Evolutionary conservation across 306 rosid genomes (phyloP).

Genomic region (Lupinus albus): DNA sequence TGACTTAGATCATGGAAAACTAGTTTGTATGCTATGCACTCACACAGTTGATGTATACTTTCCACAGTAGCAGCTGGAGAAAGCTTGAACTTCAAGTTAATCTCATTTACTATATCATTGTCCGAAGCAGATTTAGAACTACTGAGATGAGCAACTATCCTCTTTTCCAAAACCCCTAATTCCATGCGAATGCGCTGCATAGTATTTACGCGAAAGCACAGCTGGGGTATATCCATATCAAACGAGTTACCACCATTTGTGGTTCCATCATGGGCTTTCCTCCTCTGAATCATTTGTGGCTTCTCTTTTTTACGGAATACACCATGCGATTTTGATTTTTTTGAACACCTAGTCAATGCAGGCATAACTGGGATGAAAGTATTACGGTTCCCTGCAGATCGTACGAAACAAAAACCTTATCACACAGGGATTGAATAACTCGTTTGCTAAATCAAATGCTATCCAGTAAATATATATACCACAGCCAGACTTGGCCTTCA

Average conservation of each 20-base stretch:
- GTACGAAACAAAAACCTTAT: slow-evolving; percentile 37
- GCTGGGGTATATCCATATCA: slow-evolving; percentile 56
- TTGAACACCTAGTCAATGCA: slow-evolving; percentile 86
- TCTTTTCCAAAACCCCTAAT: slow-evolving; percentile 71
- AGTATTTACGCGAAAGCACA: slow-evolving; percentile 82
- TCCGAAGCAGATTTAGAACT: slow-evolving; percentile 49
- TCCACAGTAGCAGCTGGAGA: slow-evolving; percentile 67
- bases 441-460: slow-evolving; percentile 29
- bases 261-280: slow-evolving; percentile 65
- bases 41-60: slow-evolving; percentile 78
- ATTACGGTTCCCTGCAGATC: slow-evolving; percentile 63
- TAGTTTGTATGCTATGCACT: slow-evolving; percentile 70
- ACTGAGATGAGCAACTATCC: slow-evolving; percentile 62
- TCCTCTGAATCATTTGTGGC: slow-evolving; percentile 57
- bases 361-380: slow-evolving; percentile 73
- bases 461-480: slow-evolving; percentile 54
- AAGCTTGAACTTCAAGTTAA: slow-evolving; percentile 64
- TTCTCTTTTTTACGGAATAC: slow-evolving; percentile 78
- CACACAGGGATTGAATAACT: slow-evolving; percentile 30
- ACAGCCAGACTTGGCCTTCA: slow-evolving; percentile 78
- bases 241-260: slow-evolving; percentile 54
- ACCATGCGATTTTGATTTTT: slow-evolving; percentile 64
- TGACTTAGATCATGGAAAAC: slow-evolving; percentile 69
- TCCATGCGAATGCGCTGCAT: slow-evolving; percentile 81
- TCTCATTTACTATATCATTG: slow-evolving; percentile 46